These are phyloP conservation scores for Paramecium biaurelia DNA, from an alignment of 73 alveolate genomes.

Conservation along the genomic window DNA sequence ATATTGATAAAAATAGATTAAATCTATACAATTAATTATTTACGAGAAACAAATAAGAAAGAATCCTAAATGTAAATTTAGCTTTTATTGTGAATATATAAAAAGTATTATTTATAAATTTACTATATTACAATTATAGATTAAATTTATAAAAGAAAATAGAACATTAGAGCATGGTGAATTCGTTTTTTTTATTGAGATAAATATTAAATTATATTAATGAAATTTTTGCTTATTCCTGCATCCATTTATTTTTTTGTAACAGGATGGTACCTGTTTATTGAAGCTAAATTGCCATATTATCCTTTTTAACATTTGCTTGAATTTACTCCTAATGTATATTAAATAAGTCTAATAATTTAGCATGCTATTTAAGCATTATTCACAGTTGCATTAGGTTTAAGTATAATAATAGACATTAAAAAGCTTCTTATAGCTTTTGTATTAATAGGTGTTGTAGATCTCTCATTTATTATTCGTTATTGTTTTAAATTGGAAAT, in stretches of 20 bases:
- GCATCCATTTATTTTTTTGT: background rate
- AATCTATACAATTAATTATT: background rate
- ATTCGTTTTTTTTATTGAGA: background rate
- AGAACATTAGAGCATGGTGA: background rate
- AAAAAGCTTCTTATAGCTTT: background rate
- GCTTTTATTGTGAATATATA: background rate
- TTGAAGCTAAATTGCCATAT: background rate
- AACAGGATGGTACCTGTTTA: background rate
- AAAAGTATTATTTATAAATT: background rate
- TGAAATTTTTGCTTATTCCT: slow-evolving; percentile 4
- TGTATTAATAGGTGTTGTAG: background rate
- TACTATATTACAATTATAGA: too few species aligned
- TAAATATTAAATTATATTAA: background rate
- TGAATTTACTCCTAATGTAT: background rate
- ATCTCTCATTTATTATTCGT: background rate
- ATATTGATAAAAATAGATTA: background rate
- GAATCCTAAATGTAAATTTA: background rate
- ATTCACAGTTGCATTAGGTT: background rate
- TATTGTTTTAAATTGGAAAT: background rate
- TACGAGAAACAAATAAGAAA: background rate
- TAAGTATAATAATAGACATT: background rate
- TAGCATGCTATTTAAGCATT: slow-evolving; percentile 1
- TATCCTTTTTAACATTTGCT: background rate
- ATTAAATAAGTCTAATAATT: background rate
- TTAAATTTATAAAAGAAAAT: too few species aligned